phyloP scores from a whole-genome alignment of 768 basidiomycete genomes.

The Solioccasus polychromus region DNA sequence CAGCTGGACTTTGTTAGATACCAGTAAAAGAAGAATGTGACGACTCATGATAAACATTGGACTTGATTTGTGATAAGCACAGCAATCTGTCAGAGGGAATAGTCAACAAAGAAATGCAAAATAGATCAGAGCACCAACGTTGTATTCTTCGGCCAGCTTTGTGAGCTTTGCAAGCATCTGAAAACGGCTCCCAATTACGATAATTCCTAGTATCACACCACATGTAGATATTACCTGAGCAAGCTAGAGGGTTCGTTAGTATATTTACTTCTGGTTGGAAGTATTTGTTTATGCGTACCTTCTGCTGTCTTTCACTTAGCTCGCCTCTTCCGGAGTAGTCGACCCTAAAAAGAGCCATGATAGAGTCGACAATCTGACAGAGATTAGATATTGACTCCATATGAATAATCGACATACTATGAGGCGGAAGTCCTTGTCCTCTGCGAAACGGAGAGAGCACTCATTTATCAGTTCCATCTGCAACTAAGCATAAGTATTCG shows the following conservation, averaged over 20 bases:
- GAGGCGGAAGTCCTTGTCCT: constrained; percentile 80
- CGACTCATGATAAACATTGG: constrained; percentile 50
- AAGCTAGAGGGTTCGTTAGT: constrained; percentile 45
- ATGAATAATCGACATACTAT: constrained; percentile 42
- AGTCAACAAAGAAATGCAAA: neutral
- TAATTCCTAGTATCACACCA: neutral
- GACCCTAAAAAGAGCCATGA: constrained; percentile 95
- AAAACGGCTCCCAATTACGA: neutral
- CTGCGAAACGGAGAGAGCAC: constrained; percentile 83
- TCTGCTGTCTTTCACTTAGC: constrained; percentile 91
- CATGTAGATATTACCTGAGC: constrained; percentile 58
- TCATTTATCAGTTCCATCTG: constrained; percentile 93
- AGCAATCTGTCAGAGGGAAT: constrained; percentile 54
- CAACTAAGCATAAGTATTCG: constrained; percentile 4
- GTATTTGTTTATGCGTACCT: constrained; percentile 39
- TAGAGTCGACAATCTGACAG: constrained; percentile 85
- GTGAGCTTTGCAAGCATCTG: constrained; percentile 90
- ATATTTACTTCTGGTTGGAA: too few relatives aligned
- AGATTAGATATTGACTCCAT: constrained; percentile 6
- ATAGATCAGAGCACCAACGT: constrained; percentile 42
- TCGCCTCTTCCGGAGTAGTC: constrained; percentile 94
- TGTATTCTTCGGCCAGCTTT: constrained; percentile 90
- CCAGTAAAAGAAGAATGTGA: neutral
- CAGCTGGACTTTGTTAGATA: constrained; percentile 49
- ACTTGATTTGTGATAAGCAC: constrained; percentile 93